phyloP scores from a whole-genome alignment of 139 green algal genomes.

The Volvox africanus region DNA sequence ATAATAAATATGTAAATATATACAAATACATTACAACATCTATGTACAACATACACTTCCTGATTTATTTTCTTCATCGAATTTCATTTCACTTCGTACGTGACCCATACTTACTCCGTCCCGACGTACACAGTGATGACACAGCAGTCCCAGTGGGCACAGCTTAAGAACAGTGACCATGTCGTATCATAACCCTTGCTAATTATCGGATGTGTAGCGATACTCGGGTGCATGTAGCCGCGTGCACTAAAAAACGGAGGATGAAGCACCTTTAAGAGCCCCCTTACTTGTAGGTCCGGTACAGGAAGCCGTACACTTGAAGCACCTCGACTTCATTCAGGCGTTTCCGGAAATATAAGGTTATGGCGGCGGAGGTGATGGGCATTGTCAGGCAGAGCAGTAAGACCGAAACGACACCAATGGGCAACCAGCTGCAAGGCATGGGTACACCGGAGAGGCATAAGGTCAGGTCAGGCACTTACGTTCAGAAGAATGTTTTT shows the following conservation, averaged over 20 bases:
- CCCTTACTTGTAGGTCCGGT: constrained; percentile 14
- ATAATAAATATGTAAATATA: too few species aligned
- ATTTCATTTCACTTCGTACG: too few species aligned
- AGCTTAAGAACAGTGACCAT: not conserved
- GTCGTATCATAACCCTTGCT: too few species aligned
- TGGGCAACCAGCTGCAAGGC: constrained; percentile 19
- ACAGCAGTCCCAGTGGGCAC: not conserved
- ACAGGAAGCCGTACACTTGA: constrained; percentile 38
- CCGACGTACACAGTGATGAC: not conserved
- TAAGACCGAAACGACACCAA: constrained; percentile 10
- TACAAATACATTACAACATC: too few species aligned
- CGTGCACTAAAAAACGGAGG: too few species aligned
- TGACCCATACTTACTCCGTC: not conserved
- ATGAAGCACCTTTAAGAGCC: not conserved
- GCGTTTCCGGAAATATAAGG: not conserved
- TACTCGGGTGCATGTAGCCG: too few species aligned
- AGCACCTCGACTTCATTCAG: not conserved
- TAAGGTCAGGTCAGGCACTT: too few species aligned
- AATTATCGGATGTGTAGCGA: too few species aligned
- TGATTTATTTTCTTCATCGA: too few species aligned
- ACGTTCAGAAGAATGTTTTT: too few species aligned
- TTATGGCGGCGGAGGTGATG: not conserved
- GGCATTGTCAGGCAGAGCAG: constrained; percentile 26
- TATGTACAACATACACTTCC: too few species aligned
- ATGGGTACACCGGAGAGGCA: not conserved